phyloP scores from a whole-genome alignment of 768 basidiomycete species.

The Trametes punicea region DNA sequence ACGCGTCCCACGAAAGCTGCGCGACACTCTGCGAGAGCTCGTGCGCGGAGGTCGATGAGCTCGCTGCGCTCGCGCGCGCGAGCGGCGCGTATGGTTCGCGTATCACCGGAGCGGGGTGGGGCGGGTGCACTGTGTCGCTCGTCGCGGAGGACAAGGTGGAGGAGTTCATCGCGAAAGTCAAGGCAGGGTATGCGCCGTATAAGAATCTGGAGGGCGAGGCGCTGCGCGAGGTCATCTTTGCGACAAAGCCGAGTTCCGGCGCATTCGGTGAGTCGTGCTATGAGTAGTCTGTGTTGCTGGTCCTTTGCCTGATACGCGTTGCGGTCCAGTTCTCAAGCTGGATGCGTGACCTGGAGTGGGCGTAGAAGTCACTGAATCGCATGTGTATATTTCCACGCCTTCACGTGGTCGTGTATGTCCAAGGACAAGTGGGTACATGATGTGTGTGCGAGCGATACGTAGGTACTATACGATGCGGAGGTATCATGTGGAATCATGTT shows the following conservation, averaged over 20 bases:
- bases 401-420: too few relatives aligned
- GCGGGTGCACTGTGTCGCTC: slow-evolving; percentile 84
- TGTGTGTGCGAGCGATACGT: too few relatives aligned
- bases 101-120: slow-evolving; percentile 91
- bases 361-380: neutral
- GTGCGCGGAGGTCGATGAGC: slow-evolving; percentile 71
- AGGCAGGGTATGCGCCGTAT: slow-evolving; percentile 63
- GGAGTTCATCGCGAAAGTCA: slow-evolving; percentile 60
- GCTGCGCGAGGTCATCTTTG: slow-evolving; percentile 70
- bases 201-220: slow-evolving; percentile 52
- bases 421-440: too few relatives aligned
- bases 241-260: slow-evolving; percentile 78
- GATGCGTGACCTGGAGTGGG: neutral
- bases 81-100: slow-evolving; percentile 80
- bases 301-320: neutral
- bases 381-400: neutral
- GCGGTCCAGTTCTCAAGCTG: slow-evolving; percentile 8
- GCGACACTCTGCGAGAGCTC: slow-evolving; percentile 71
- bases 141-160: slow-evolving; percentile 63
- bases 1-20: slow-evolving; percentile 75
- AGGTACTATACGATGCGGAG: too few relatives aligned
- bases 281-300: neutral
- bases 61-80: slow-evolving; percentile 58
- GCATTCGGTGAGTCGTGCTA: slow-evolving; percentile 64
- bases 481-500: too few relatives aligned